Base-by-base conservation (phyloP, 352 stramenopile genomes). In the Pythium insidiosum region DNA sequence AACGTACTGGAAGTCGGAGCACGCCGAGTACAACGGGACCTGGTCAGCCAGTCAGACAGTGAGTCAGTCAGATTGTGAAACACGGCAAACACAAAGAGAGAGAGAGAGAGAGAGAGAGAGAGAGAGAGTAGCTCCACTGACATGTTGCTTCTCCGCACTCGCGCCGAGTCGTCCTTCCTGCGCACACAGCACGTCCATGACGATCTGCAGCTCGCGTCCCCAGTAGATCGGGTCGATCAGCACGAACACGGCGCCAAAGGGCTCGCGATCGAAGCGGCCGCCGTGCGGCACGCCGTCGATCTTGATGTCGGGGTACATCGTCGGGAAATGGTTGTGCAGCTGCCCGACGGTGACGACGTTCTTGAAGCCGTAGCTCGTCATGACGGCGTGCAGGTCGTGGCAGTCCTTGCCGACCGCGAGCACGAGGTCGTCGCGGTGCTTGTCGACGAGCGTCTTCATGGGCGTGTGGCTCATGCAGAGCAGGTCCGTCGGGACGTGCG, bases 1-100 rank as follows among this genome's bases (percentile, higher is more conserved):
- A 11, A 93, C 78, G 49, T 93, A 93, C 54, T 93, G 78, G 55
- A 93, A 93, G 38, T 93, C 80, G 4, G 76, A 88, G 67, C 80
- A 93, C 43, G 80, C 75, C 40, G 78, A 93, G 59, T 90, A 93
- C 23, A 93, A 56, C 22, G 78, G 77, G 19, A 88, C 63, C 47
- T 84, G n/a, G n/a, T n/a, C n/a, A n/a, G n/a, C n/a, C n/a, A n/a
- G n/a, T n/a, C n/a, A n/a, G n/a, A n/a, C n/a, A n/a, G n/a, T n/a
- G n/a, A n/a, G n/a, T n/a, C n/a, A n/a, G n/a, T n/a, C n/a, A n/a
- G n/a, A n/a, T n/a, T n/a, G n/a, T n/a, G n/a, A n/a, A n/a, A n/a
- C n/a, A n/a, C n/a, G n/a, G n/a, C n/a, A n/a, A n/a, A n/a, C n/a
- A n/a, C n/a, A n/a, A n/a, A n/a, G n/a, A n/a, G n/a, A n/a, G n/a